Base-by-base conservation (phyloP, 2,329 filamentous ascomycete species). In the Ophiognomonia clavigignenti-juglandacearum region DNA sequence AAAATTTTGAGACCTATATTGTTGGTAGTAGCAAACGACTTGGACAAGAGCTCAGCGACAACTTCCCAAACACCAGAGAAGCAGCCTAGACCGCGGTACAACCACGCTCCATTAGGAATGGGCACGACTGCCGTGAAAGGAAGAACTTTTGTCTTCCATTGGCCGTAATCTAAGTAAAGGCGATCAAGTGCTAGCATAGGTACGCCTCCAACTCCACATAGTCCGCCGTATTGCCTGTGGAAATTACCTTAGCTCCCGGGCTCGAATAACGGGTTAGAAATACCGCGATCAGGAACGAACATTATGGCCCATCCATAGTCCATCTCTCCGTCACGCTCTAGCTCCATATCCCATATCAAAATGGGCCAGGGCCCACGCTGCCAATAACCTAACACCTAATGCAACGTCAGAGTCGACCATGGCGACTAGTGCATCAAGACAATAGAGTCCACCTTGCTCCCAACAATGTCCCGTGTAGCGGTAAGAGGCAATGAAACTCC, bases 61-160 rank as follows among this genome's bases (percentile, higher is more conserved):
- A 8, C 32, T 16, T 16, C n/a, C 32, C 9, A 5, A 16, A 16
- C 9, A 13, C 11, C 4, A 11, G 4, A 11, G 4, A 31, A 31
- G n/a, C 4, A 31, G 4, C 4, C 29, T 4, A 13, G 10, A 31
- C n/a, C 4, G 10, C 29, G 5, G 4, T 31, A 13, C 29, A 4
- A 11, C 29, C n/a, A 13, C 4, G n/a, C 29, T 5, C 26, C 13
- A 13, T 13, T 13, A 4, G 29, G 29, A 13, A 31, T 10, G 6
- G 19, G 13, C 29, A 29, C 43, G 16, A 16, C 20, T 16, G 10
- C n/a, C 5, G 27, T 19, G 3, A 24, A 42, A 29, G 14, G 24
- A 42, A 42, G 23, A 51, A 51, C 49, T 49, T 49, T 49, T 52
- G 11, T 37, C 40, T 49, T 49, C 46, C 49, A 52, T 52, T 52